Evolutionary conservation across 768 basidiomycete genomes (phyloP).

Genomic region (Hericium rajendrae): DNA sequence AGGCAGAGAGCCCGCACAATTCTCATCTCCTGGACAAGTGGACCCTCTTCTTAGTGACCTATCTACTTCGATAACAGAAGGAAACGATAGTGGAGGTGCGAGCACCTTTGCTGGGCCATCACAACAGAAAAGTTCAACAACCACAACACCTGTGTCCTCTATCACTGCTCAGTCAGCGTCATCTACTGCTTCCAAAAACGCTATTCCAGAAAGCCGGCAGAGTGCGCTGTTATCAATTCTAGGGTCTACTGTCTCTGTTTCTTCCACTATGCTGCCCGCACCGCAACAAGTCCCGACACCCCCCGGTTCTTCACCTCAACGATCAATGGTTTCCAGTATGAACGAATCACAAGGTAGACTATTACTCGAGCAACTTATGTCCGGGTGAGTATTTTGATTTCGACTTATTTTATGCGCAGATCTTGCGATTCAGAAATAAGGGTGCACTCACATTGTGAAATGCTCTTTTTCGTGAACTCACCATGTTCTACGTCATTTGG

Average conservation of each 20-base stretch:
- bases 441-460: not conserved
- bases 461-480: not conserved
- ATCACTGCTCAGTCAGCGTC: conserved; percentile 31
- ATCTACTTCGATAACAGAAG: conserved; percentile 28
- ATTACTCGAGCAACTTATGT: conserved; percentile 73
- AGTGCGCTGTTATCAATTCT: conserved; percentile 67
- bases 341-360: conserved; percentile 65
- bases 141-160: conserved; percentile 32
- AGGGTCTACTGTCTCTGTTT: conserved; percentile 34
- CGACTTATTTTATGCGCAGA: not conserved
- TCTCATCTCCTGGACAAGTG: conserved; percentile 48
- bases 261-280: conserved; percentile 24
- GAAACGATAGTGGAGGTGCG: conserved; percentile 23
- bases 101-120: conserved; percentile 17
- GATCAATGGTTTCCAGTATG: conserved; percentile 41
- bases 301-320: conserved; percentile 43
- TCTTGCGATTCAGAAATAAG: too few species aligned
- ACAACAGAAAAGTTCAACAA: conserved; percentile 29
- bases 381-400: conserved; percentile 48
- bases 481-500: not conserved
- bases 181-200: conserved; percentile 30
- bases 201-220: conserved; percentile 50
- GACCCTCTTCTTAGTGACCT: conserved; percentile 61
- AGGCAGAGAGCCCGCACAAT: conserved; percentile 29
- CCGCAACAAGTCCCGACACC: conserved; percentile 64